Conservation (phyloP, 2,329 filamentous ascomycete genomes). For the Fusarium sp. region DNA sequence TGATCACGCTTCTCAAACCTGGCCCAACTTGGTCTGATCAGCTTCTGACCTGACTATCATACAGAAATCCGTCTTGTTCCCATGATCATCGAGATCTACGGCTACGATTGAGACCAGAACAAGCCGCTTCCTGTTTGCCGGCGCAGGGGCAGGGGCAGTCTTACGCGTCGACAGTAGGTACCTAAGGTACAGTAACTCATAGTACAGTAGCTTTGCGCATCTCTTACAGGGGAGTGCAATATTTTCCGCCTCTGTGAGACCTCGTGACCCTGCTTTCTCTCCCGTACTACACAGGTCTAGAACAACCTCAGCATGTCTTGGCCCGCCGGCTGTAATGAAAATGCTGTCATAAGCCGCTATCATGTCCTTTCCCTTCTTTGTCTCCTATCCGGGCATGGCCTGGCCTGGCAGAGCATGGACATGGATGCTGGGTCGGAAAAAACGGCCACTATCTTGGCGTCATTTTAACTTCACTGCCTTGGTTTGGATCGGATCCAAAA, state of each 20-base stretch:
- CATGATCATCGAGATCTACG: conserved; percentile 37
- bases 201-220: conserved; percentile 3
- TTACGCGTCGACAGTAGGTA: conserved; percentile 5
- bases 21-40: conserved; percentile 6
- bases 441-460: conserved; percentile 33
- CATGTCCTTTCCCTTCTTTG: conserved; percentile 5
- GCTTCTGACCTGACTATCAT: conserved; percentile 14
- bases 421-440: conserved; percentile 5
- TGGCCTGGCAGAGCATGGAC: not conserved
- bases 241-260: conserved; percentile 36
- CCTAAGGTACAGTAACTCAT: not conserved
- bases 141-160: conserved; percentile 23
- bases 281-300: conserved; percentile 29
- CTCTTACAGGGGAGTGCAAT: conserved; percentile 2
- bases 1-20: conserved; percentile 14
- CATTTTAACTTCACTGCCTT: conserved; percentile 15
- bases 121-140: conserved; percentile 1
- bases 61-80: conserved; percentile 25
- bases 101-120: not conserved
- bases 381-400: not conserved
- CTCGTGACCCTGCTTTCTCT: conserved; percentile 32
- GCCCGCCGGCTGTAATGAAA: conserved; percentile 2
- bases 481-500: not conserved
- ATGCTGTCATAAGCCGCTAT: conserved; percentile 19
- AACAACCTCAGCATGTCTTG: conserved; percentile 19